These are phyloP conservation scores for Chiua sp. DNA, from an alignment of 1,284 basidiomycete species.

Conservation along the genomic window DNA sequence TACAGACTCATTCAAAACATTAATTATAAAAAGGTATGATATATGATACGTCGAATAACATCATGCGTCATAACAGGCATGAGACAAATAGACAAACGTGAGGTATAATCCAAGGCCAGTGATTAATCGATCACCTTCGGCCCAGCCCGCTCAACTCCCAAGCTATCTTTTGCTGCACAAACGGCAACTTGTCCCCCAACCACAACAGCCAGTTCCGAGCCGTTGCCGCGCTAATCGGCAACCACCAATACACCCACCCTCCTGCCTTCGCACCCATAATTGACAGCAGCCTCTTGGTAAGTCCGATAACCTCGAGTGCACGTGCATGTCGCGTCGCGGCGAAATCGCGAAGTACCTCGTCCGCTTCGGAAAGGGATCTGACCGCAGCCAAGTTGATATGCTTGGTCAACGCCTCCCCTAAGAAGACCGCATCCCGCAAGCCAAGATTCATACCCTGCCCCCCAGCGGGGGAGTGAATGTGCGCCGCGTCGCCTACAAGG, in stretches of 20 bases:
- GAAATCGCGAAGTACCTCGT: slow-evolving; percentile 25
- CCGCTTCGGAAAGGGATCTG: slow-evolving; percentile 19
- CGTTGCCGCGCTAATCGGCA: slow-evolving; percentile 21
- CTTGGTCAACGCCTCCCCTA: slow-evolving; percentile 33
- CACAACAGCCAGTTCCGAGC: slow-evolving; percentile 26
- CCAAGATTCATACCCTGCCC: slow-evolving; percentile 57
- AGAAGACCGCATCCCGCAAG: slow-evolving; percentile 45
- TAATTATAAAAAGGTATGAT: too few species aligned
- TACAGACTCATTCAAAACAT: too few species aligned
- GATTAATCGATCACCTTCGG: slow-evolving; percentile 15
- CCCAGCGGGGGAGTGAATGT: slow-evolving; percentile 50
- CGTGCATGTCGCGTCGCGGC: slow-evolving; percentile 20
- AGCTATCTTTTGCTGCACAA: slow-evolving; percentile 17
- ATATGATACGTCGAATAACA: too few species aligned
- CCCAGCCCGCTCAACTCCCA: slow-evolving; percentile 36
- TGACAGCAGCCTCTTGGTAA: slow-evolving; percentile 31
- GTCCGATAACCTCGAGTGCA: slow-evolving; percentile 28
- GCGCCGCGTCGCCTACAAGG: slow-evolving; percentile 51
- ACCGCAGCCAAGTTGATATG: slow-evolving; percentile 24
- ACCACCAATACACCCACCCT: slow-evolving; percentile 22
- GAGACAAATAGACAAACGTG: too few species aligned
- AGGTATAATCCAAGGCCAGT: too few species aligned
- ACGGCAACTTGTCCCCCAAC: slow-evolving; percentile 19
- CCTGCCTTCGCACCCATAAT: slow-evolving; percentile 13
- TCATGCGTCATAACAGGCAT: too few species aligned